phyloP scores from a whole-genome alignment of 2,329 filamentous ascomycete genomes.

The Epichloe sibirici region DNA sequence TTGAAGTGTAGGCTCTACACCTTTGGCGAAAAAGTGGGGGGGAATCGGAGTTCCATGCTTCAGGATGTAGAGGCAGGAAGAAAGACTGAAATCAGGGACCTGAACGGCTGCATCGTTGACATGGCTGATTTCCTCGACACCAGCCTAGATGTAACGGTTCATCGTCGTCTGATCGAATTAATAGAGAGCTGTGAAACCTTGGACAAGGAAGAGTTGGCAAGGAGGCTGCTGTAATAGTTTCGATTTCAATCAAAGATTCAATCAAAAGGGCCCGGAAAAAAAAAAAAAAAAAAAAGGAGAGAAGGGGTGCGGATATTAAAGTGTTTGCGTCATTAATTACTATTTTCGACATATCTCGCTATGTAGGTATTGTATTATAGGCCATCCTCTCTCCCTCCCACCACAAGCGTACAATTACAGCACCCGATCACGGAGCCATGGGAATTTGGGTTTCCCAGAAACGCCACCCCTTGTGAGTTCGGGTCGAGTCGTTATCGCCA shows the following conservation, averaged over 20 bases:
- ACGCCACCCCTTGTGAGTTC: background rate
- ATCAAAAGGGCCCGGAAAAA: no score
- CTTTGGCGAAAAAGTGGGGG: slow-evolving; percentile 34
- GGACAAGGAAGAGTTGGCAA: slow-evolving; percentile 21
- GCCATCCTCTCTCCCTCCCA: background rate
- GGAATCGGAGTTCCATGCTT: slow-evolving; percentile 48
- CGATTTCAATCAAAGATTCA: background rate
- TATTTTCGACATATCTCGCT: background rate
- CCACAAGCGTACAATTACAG: background rate
- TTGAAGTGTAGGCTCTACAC: slow-evolving; percentile 34
- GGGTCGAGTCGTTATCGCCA: no score
- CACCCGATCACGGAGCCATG: background rate
- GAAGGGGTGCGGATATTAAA: background rate
- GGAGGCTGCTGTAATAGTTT: slow-evolving; percentile 9
- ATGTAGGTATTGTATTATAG: background rate
- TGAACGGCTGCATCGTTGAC: slow-evolving; percentile 47
- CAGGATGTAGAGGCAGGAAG: slow-evolving; percentile 43
- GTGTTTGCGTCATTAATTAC: background rate
- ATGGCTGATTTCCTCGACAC: slow-evolving; percentile 27
- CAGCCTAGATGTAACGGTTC: slow-evolving; percentile 22
- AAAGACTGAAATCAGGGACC: slow-evolving; percentile 42
- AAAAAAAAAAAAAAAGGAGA: background rate
- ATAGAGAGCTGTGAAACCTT: slow-evolving; percentile 26
- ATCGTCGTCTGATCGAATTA: slow-evolving; percentile 30
- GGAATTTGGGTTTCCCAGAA: background rate